Conservation (phyloP, 371 early-diverging fungal genomes). For the Chytridium lagenaria region DNA sequence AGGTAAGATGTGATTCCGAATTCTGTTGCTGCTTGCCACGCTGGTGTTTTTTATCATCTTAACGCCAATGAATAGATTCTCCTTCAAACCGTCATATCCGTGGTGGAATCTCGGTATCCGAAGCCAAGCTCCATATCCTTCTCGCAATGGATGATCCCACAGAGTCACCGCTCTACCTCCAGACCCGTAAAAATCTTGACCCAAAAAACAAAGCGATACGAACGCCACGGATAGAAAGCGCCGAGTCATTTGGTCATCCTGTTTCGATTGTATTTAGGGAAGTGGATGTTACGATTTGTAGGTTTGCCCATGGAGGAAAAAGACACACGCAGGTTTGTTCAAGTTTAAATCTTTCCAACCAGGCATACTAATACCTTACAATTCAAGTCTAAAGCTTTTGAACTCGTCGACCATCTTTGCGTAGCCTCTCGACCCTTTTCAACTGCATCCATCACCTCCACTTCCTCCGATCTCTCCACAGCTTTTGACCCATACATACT, state of each 20-base stretch:
- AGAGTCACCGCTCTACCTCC: neutral
- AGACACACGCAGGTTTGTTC: slow-evolving; percentile 5
- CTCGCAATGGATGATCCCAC: slow-evolving; percentile 14
- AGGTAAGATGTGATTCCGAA: neutral
- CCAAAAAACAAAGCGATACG: neutral
- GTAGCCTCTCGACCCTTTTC: neutral
- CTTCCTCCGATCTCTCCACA: neutral
- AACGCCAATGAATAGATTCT: slow-evolving; percentile 5
- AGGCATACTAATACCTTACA: too few relatives aligned
- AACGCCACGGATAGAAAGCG: neutral
- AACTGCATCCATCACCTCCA: too few relatives aligned
- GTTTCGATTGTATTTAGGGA: slow-evolving; percentile 4
- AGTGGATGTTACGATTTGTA: slow-evolving; percentile 5
- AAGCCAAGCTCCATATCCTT: neutral
- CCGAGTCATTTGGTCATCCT: neutral
- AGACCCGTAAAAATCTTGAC: slow-evolving; percentile 12
- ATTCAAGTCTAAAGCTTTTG: slow-evolving; percentile 1
- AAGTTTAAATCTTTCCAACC: neutral
- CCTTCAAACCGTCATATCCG: slow-evolving; percentile 10
- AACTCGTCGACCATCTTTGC: neutral
- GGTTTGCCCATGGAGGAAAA: slow-evolving; percentile 19
- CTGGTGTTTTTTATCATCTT: neutral
- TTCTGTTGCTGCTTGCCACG: neutral
- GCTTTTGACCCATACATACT: slow-evolving; percentile 33
- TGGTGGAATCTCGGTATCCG: slow-evolving; percentile 16